Evolutionary conservation across 495 filamentous ascomycete genomes (phyloP).

Genomic region (Tetracladium setigerum): DNA sequence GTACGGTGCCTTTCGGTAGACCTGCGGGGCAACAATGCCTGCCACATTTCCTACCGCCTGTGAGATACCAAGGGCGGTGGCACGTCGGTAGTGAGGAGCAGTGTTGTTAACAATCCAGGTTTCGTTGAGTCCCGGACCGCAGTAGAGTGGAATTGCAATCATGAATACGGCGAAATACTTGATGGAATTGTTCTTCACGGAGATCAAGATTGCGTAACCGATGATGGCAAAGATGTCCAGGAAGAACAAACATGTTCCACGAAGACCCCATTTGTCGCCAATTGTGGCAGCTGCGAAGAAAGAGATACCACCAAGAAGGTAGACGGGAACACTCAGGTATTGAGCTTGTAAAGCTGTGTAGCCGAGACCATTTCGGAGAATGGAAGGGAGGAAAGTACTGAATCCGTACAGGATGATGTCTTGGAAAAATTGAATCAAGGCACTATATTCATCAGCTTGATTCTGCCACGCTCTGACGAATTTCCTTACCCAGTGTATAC

Average conservation of each 20-base stretch:
- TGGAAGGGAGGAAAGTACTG: constrained; percentile 51
- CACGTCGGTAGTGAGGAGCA: constrained; percentile 48
- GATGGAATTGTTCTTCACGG: constrained; percentile 30
- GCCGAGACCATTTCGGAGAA: constrained; percentile 40
- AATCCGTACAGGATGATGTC: constrained; percentile 53
- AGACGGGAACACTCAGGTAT: constrained; percentile 33
- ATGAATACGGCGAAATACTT: constrained; percentile 52
- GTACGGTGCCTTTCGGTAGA: constrained; percentile 44
- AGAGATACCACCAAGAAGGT: constrained; percentile 29
- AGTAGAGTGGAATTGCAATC: constrained; percentile 42
- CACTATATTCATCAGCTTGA: constrained; percentile 20
- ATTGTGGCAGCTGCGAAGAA: constrained; percentile 37
- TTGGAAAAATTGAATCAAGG: constrained; percentile 42
- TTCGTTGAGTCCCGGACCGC: constrained; percentile 42
- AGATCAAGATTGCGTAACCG: constrained; percentile 44
- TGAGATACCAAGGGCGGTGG: constrained; percentile 47
- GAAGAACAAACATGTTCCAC: constrained; percentile 26
- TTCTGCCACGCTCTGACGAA: too few relatives aligned
- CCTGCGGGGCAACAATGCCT: constrained; percentile 44
- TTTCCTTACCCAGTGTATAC: too few relatives aligned
- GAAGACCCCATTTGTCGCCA: constrained; percentile 24
- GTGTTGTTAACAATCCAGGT: constrained; percentile 52
- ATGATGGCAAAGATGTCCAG: constrained; percentile 37
- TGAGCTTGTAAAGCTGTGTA: constrained; percentile 39
- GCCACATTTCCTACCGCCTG: constrained; percentile 49